Evolutionary conservation across 371 early-diverging fungal genomes (phyloP).

Genomic region (Apophysomyces trapeziformis): DNA sequence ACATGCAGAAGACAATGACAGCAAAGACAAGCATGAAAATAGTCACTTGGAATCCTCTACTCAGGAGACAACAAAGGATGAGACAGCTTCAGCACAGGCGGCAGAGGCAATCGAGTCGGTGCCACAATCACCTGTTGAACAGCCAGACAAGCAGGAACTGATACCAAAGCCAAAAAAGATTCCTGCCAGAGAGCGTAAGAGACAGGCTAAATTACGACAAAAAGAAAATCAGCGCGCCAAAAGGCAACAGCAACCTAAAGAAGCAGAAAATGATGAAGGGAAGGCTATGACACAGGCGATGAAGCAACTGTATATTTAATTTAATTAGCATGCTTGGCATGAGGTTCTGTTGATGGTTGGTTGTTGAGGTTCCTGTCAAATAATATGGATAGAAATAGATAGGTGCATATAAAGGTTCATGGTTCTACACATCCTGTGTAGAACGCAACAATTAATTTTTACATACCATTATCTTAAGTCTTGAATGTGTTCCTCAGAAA

Average conservation of each 20-base stretch:
- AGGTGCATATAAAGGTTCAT: no score
- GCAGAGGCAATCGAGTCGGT: neutral
- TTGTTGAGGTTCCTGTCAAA: no score
- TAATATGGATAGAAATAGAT: no score
- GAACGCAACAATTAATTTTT: no score
- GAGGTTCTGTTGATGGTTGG: no score
- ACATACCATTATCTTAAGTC: no score
- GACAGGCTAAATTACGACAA: slow-evolving; percentile 30
- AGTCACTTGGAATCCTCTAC: no score
- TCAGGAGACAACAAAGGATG: neutral
- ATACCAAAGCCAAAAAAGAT: slow-evolving; percentile 17
- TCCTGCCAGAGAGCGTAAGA: slow-evolving; percentile 36
- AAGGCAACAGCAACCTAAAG: slow-evolving; percentile 7
- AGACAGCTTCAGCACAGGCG: neutral
- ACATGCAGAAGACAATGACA: slow-evolving; percentile 14
- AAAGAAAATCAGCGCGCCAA: slow-evolving; percentile 32
- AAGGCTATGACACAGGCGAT: slow-evolving; percentile 11
- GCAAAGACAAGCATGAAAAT: neutral
- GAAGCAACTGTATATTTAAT: slow-evolving; percentile 40
- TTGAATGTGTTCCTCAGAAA: no score
- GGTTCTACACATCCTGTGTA: no score
- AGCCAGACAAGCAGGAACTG: slow-evolving; percentile 2
- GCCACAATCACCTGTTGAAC: neutral
- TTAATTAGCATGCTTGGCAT: no score
- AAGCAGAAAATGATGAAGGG: slow-evolving; percentile 10